Evolutionary conservation across 495 filamentous ascomycete species (phyloP).

Genomic region (Aspergillus sclerotiicarbonarius): DNA sequence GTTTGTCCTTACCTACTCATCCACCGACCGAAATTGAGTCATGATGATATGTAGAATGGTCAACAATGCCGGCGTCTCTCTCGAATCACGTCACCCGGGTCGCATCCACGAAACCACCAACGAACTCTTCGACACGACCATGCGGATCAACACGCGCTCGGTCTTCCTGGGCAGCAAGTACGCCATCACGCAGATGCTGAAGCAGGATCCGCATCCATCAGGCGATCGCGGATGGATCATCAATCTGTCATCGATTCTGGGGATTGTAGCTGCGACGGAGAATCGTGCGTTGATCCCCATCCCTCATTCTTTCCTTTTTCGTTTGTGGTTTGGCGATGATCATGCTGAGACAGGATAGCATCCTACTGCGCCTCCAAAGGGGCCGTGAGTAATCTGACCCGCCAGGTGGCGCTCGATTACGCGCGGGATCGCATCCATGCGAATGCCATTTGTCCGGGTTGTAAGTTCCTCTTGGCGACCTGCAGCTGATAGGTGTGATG

Average conservation of each 20-base stretch:
- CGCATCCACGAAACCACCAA: constrained; percentile 36
- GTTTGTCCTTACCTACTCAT: background rate
- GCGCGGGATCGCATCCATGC: constrained; percentile 48
- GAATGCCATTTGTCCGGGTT: constrained; percentile 56
- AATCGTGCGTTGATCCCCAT: background rate
- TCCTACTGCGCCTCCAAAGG: constrained; percentile 51
- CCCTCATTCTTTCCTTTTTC: background rate
- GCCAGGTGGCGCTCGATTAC: constrained; percentile 49
- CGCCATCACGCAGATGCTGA: constrained; percentile 48
- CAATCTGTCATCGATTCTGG: constrained; percentile 46
- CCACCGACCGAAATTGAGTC: constrained; percentile 7
- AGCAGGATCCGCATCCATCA: constrained; percentile 38
- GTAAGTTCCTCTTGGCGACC: constrained; percentile 27
- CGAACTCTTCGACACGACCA: constrained; percentile 36
- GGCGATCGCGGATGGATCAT: constrained; percentile 55
- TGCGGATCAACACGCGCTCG: constrained; percentile 41
- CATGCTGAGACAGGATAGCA: constrained; percentile 18
- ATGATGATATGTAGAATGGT: constrained; percentile 34
- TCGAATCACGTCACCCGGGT: constrained; percentile 14
- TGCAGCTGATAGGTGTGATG: background rate
- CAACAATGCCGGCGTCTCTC: constrained; percentile 50
- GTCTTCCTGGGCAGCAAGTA: constrained; percentile 52
- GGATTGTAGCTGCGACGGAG: constrained; percentile 30
- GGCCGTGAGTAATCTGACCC: constrained; percentile 47
- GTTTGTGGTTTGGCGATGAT: background rate